A percentile compares a stretch with the other conserved stretches of the same genome.
These are phyloP conservation scores for Prunus armeniaca DNA, from an alignment of 306 rosid genomes.

Conservation along the genomic window DNA sequence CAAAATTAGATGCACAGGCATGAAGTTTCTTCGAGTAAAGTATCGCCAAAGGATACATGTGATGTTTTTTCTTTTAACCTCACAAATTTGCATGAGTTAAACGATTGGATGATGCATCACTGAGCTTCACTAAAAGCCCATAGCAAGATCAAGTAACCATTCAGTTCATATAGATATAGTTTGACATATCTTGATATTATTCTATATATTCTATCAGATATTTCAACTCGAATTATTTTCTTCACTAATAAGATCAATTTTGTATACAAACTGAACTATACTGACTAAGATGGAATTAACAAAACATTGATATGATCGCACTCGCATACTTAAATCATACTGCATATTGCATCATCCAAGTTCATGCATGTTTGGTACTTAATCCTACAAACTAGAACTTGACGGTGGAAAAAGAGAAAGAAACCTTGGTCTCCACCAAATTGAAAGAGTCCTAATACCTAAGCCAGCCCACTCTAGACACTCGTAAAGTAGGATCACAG, in stretches of 20 bases:
- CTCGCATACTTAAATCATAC: background rate
- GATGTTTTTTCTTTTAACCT: no score
- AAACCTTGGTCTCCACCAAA: background rate
- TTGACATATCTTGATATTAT: background rate
- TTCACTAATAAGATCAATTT: background rate
- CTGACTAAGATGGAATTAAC: background rate
- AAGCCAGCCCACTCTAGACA: background rate
- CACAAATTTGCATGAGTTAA: background rate
- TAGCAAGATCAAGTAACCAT: no score
- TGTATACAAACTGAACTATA: background rate
- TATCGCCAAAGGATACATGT: no score
- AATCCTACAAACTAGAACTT: no score
- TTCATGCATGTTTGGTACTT: no score
- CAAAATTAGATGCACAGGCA: background rate
- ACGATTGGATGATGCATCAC: background rate
- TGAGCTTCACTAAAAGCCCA: no score
- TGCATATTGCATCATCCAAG: background rate
- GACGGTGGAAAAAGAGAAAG: background rate
- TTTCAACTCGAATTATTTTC: background rate
- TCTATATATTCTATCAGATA: background rate
- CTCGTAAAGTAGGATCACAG: background rate
- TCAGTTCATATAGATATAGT: no score
- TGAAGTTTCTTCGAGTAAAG: no score
- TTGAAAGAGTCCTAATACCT: background rate
- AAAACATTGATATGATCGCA: background rate